Base-by-base conservation (phyloP, 805 yeast species). In the Kregervanrija delftensis region DNA sequence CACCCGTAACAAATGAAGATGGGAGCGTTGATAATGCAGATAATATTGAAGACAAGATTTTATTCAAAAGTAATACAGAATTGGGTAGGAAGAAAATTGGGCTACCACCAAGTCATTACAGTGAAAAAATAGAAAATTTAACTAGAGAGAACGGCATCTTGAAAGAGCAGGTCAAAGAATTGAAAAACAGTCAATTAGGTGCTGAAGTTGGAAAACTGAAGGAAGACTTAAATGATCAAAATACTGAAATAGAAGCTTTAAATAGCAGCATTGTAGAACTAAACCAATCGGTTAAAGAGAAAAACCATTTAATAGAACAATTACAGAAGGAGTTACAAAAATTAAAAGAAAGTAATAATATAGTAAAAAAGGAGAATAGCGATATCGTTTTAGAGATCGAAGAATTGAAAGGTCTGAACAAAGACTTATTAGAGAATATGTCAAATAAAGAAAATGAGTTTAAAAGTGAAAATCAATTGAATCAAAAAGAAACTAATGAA, bases 351-450 rank as follows among this genome's bases (percentile, higher is more conserved):
- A 46, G 46, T 11, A 56, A 54, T 15, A 16, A 14, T 57, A 60
- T 33, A 64, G 60, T 35, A 48, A 35, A 32, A 47, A 55, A 8
- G 36, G 51, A 43, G 37, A 42, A 8, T 22, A 22, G 28, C 50
- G 49, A 22, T 47, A 47, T 34, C 46, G 51, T 22, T 6, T 22
- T 22, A 41, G 28, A 22, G 6, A 22, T 22, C 8, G 28, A 22
- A 22, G 61, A 64, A 42, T 48, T 68, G 45, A 59, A 56, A 41
- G 5, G 17, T 3, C 71, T 79, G 69, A 84, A 83, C 56, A 68
- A 72, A 30, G 89, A 84, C 51, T 62, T 86, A 16, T 60, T 82
- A 11, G 85, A 81, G 14, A 84, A 83, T 54, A 72, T 86, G 79
- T 66, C 83, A 0, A 73, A 80, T 31, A 74, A 83, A 50, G 89